Evolutionary conservation across 306 rosid species (phyloP).

Genomic region (Pueraria montana): DNA sequence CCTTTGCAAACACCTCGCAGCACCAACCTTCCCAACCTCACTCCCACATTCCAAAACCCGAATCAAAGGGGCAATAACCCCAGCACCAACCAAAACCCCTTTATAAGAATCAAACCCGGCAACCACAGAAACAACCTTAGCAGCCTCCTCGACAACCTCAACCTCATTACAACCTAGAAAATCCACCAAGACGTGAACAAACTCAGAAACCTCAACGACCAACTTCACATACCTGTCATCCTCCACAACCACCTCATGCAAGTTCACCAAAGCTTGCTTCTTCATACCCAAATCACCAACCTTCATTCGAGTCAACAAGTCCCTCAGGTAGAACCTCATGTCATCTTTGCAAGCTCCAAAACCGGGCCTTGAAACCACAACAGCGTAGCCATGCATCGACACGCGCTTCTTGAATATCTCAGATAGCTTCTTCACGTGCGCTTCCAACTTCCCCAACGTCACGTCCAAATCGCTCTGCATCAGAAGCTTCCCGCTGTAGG

Average conservation of each 20-base stretch:
- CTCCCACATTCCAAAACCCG: conserved; percentile 80
- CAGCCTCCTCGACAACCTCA: conserved; percentile 71
- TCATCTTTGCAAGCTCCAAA: conserved; percentile 83
- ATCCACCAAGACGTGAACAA: conserved; percentile 60
- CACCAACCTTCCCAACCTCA: conserved; percentile 61
- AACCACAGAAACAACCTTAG: conserved; percentile 63
- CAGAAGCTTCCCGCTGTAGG: conserved; percentile 89
- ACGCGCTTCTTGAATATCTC: conserved; percentile 64
- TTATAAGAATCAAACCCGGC: conserved; percentile 67
- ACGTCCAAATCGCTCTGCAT: conserved; percentile 95
- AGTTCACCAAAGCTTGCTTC: conserved; percentile 65
- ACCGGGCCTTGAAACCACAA: conserved; percentile 77
- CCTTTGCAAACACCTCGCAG: conserved; percentile 67
- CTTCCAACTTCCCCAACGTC: conserved; percentile 61
- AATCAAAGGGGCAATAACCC: conserved; percentile 72
- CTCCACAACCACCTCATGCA: conserved; percentile 60
- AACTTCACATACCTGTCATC: conserved; percentile 82
- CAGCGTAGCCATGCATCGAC: conserved; percentile 64
- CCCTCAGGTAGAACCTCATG: conserved; percentile 84
- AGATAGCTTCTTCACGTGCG: conserved; percentile 63
- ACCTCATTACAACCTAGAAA: conserved; percentile 70
- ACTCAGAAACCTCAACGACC: conserved; percentile 63
- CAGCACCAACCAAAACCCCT: conserved; percentile 63
- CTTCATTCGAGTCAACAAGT: conserved; percentile 80
- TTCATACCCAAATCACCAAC: conserved; percentile 79